Evolutionary conservation across 23 red algal genomes (phyloP), one percentile per base, ranked within the genome.

Genomic region (Gracilaria vermiculophylla): DNA sequence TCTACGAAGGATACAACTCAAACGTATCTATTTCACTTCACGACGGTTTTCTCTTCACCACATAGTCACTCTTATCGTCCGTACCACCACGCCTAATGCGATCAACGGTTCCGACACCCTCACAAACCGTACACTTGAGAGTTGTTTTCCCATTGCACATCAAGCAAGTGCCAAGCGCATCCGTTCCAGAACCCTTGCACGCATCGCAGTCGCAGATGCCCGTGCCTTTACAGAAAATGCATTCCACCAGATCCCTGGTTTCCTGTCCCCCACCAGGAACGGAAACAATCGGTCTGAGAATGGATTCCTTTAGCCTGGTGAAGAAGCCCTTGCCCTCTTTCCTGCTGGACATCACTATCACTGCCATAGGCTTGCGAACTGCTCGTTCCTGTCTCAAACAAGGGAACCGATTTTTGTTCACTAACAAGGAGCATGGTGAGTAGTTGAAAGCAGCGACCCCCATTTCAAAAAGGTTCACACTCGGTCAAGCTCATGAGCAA

Each of bases 131-230:
- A 42, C 90, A 94, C 43, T 69, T 75, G 39, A 94, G 23, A 37
- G 19, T 21, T 25, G 52, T 83, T 25, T 84, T 56, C 1, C 57
- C 80, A 14, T 77, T 53, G 54, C 90, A 86, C 79, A 94, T 94
- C 24, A 94, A 85, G 65, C 90, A 94, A 27, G 48, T 76, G 16
- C 81, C 90, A 27, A 94, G 71, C 3, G 80, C 79, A 77, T 85
- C 79, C 39, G 51, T 40, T 9, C 79, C 79, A 29, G 21, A 58
- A 1, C 80, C 90, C 14, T 77, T 66, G 80, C 90, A 94, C 10
- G 45, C 66, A n/a, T 56, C 60, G 42, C 79, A 94, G 48, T 85
- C 23, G n/a, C 52, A 55, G 14, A 29, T 15, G 17, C 90, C 90
- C 9, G 77, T 48, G 21, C 76, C 55, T 47, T 37, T 69, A 37